phyloP scores from a whole-genome alignment of 768 basidiomycete species.

The Lentinula sp. region DNA sequence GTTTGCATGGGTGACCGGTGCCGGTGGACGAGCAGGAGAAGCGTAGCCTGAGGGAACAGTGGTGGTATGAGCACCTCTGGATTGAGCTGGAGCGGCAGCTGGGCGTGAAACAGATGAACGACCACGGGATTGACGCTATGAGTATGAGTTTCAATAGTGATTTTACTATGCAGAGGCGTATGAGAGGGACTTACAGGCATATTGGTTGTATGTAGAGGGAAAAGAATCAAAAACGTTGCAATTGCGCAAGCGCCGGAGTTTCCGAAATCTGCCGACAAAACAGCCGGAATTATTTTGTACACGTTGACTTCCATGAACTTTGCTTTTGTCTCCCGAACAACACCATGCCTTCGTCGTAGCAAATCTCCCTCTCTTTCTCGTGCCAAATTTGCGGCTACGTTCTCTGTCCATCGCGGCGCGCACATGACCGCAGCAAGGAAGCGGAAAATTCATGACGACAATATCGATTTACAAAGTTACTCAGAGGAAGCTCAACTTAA shows the following conservation, averaged over 20 bases:
- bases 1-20: constrained; percentile 36
- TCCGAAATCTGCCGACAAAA: neutral
- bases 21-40: constrained; percentile 31
- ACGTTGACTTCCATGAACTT: neutral
- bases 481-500: neutral
- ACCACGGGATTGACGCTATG: constrained; percentile 73
- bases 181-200: constrained; percentile 42
- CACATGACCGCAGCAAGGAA: neutral
- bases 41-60: constrained; percentile 36
- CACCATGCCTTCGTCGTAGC: neutral
- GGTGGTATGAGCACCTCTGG: constrained; percentile 44
- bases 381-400: too few species aligned
- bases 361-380: neutral
- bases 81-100: constrained; percentile 40
- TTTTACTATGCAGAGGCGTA: neutral
- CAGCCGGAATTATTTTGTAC: neutral
- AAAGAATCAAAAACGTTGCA: neutral
- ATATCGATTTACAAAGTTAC: neutral
- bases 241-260: neutral
- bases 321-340: neutral
- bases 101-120: constrained; percentile 50
- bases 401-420: neutral
- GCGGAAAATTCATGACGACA: neutral
- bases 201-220: constrained; percentile 9
- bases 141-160: neutral